These are phyloP conservation scores for Vanrija sp. DNA, from an alignment of 1,284 basidiomycete species.

Conservation along the genomic window DNA sequence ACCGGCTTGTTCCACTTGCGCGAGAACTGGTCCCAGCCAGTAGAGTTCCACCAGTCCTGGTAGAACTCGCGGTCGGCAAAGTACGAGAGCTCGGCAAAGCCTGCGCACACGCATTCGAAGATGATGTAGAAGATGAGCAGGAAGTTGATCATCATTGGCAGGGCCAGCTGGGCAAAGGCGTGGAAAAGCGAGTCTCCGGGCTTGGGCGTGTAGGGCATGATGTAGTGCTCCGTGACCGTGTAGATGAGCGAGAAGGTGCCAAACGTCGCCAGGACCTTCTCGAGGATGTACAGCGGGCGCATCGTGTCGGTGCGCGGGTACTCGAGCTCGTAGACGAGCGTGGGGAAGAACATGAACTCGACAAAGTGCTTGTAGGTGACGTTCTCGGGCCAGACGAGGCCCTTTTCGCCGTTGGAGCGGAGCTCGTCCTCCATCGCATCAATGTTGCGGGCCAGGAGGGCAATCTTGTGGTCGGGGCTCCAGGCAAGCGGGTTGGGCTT, in stretches of 20 bases:
- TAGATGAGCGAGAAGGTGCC: constrained; percentile 92
- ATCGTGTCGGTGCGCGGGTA: constrained; percentile 89
- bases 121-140: constrained; percentile 48
- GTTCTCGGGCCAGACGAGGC: constrained; percentile 78
- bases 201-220: constrained; percentile 72
- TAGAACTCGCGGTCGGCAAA: constrained; percentile 97
- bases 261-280: constrained; percentile 91
- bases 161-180: constrained; percentile 75
- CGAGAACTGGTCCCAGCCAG: constrained; percentile 92
- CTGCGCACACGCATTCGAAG: constrained; percentile 90
- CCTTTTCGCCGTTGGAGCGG: constrained; percentile 58
- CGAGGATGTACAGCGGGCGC: constrained; percentile 84
- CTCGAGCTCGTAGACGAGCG: constrained; percentile 92
- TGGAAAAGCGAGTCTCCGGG: constrained; percentile 65
- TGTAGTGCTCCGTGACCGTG: constrained; percentile 85
- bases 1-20: constrained; percentile 86
- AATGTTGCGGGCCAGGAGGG: constrained; percentile 69
- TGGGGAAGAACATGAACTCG: constrained; percentile 84
- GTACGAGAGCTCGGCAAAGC: constrained; percentile 84
- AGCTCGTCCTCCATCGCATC: constrained; percentile 74
- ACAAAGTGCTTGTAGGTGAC: constrained; percentile 79
- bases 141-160: constrained; percentile 81
- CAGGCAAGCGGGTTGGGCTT: constrained; percentile 59
- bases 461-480: constrained; percentile 66
- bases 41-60: constrained; percentile 98